Evolutionary conservation across 805 yeast genomes (phyloP).

Genomic region (Teunomyces cretensis): DNA sequence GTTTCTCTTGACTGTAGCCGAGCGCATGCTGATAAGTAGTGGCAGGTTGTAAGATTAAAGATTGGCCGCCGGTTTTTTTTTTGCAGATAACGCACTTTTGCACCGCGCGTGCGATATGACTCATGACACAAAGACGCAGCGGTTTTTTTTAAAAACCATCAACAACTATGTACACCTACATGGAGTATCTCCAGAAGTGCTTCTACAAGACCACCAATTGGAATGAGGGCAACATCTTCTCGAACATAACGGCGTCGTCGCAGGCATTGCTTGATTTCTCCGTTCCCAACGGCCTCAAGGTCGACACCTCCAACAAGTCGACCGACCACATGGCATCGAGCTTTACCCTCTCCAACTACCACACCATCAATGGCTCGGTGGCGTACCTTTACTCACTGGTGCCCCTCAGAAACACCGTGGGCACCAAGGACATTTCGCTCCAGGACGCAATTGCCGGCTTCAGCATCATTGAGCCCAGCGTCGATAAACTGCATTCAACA

Average conservation of each 20-base stretch:
- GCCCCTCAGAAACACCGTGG: constrained; percentile 50
- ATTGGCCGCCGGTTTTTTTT: neutral
- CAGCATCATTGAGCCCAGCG: constrained; percentile 50
- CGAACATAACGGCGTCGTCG: constrained; percentile 72
- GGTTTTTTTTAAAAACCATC: neutral
- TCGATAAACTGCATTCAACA: constrained; percentile 8
- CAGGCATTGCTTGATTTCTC: constrained; percentile 68
- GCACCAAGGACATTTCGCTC: constrained; percentile 53
- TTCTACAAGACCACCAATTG: constrained; percentile 72
- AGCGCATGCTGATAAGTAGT: constrained; percentile 8
- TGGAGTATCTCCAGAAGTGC: constrained; percentile 80
- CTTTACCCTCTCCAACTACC: constrained; percentile 63
- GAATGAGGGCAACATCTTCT: constrained; percentile 77
- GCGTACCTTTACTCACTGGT: constrained; percentile 76
- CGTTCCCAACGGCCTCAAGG: constrained; percentile 63
- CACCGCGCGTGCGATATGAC: neutral
- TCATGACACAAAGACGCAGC: neutral
- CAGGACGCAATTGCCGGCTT: constrained; percentile 74
- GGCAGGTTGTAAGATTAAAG: neutral
- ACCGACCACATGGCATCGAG: constrained; percentile 71
- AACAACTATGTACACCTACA: constrained; percentile 66
- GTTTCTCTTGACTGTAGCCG: constrained; percentile 59
- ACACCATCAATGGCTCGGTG: constrained; percentile 73
- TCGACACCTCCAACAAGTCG: constrained; percentile 70
- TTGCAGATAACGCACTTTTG: neutral